Evolutionary conservation across 1,139 yeast species (phyloP), one percentile per base, ranked within the genome.

Genomic region (Hyphopichia khmerensis): DNA sequence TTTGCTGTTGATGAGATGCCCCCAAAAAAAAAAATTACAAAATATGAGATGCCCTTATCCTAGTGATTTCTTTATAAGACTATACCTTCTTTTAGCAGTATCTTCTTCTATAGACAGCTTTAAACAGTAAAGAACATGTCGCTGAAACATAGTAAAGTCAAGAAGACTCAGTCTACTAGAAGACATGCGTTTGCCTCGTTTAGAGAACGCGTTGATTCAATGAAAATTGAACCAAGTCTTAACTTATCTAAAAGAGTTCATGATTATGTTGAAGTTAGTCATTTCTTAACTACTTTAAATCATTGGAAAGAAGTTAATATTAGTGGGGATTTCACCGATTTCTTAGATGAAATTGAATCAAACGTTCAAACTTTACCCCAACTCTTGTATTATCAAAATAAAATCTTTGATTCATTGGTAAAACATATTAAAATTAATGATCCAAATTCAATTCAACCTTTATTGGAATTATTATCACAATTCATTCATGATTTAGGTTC

Each of bases 401-500:
- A 67, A 37, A 84, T 93, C 34, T 87, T 81, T 50, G 73, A 75
- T 2, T 57, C 76, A 4, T 67, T 93, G 33, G 66, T 69, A 34
- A 53, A 57, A 9, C 79, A 81, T 47, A 77, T 86, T 26, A 56
- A 62, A 21, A 63, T 66, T 35, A 80, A 81, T 49, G 96, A 91
- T 59, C 73, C 76, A 26, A 69, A 84, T 45, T 83, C 96, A 1
- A 66, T 87, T 39, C 95, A 91, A 60, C 93, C 98, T 4, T 61
- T 89, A 34, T 64, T 90, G 36, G 99, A 93, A 57, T 68, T 90
- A 38, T 62, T 89, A 35, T 79, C 96, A 0, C 96, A 90, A 58
- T 86, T 95, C 53, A 84, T 91, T 36, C 97, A 89, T 55, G 99
- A 93, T 67, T 69, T 93, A 49, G 98, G 98, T 5, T 85, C 93